Evolutionary conservation across 495 filamentous ascomycete genomes (phyloP), one percentile per base, ranked within the genome.

Genomic region (Mytilinidion resinicola): DNA sequence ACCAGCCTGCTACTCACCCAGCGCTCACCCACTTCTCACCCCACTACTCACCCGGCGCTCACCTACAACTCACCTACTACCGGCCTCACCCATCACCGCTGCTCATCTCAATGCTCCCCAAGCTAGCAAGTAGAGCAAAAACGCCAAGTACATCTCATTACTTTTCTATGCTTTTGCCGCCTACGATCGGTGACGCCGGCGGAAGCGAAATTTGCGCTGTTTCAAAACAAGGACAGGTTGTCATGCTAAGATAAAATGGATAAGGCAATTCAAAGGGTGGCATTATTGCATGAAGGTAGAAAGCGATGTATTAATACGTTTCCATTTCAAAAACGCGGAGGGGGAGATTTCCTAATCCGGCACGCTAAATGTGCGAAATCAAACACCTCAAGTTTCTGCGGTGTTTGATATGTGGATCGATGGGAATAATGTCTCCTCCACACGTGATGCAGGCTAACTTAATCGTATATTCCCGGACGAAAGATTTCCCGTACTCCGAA

Each of bases 271-370:
- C n/a, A 3, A 48, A 20, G 44, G 44, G n/a, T 11, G 19, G n/a
- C n/a, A n/a, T 48, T 48, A 3, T 21, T 21, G 21, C 1, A 48
- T 48, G 19, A 48, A 48, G 2, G n/a, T 48, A 20, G 19, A 48
- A 48, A 48, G n/a, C 21, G 44, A 48, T 48, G 21, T 48, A 48
- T 48, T 48, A 48, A 48, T 48, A 48, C 10, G 19, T 48, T 15
- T 48, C 19, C 19, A 21, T 10, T 20, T 48, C 19, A 5, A 4
- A 48, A 48, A 48, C 19, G 44, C n/a, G 19, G n/a, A 48, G 19
- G 44, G 44, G 4, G 21, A 48, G 19, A 20, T 48, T 4, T 48
- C 44, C 44, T 20, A 10, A 48, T 48, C 21, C 21, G 3, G 44
- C 44, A n/a, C 19, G 14, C 19, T 48, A 15, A 48, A 48, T n/a